Conservation (phyloP, 495 filamentous ascomycete species). For the Tuber microsphaerosporum region DNA sequence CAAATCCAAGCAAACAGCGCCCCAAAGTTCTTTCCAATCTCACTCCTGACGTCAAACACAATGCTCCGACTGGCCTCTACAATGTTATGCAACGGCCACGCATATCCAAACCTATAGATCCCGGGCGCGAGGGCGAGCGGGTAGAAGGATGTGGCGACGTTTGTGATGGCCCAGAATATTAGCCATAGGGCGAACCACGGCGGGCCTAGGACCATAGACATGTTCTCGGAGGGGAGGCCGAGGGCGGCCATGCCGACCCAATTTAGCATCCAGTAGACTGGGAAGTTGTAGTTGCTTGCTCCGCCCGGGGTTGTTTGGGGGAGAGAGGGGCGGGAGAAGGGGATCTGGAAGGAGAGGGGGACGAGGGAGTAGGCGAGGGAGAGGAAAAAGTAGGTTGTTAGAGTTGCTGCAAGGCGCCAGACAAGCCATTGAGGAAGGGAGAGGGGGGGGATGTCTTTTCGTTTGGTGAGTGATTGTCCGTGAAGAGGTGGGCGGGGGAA, state of each 20-base stretch:
- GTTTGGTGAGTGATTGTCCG: neutral
- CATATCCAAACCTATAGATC: constrained; percentile 64
- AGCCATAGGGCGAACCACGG: constrained; percentile 65
- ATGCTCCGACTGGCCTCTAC: constrained; percentile 59
- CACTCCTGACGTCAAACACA: constrained; percentile 56
- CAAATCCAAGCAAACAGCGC: constrained; percentile 57
- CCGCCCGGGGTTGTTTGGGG: constrained; percentile 46
- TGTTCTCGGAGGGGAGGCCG: constrained; percentile 65
- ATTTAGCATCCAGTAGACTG: constrained; percentile 71
- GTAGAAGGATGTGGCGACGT: constrained; percentile 62
- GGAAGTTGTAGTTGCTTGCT: constrained; percentile 58
- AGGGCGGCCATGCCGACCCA: constrained; percentile 63
- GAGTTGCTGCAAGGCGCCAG: constrained; percentile 57
- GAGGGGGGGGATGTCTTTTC: constrained; percentile 51
- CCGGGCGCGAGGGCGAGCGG: constrained; percentile 52
- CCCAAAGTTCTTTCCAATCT: constrained; percentile 60
- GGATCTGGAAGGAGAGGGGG: constrained; percentile 59
- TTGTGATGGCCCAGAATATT: constrained; percentile 71
- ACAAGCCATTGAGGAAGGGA: constrained; percentile 55
- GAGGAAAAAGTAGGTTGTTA: constrained; percentile 59
- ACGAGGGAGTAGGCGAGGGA: constrained; percentile 62
- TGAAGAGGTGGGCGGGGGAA: no score
- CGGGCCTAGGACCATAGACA: constrained; percentile 60
- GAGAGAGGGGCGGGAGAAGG: constrained; percentile 49
- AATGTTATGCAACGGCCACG: constrained; percentile 63